These are phyloP conservation scores for Fonsecaea multimorphosa DNA, from an alignment of 2,329 filamentous ascomycete species.

Conservation along the genomic window DNA sequence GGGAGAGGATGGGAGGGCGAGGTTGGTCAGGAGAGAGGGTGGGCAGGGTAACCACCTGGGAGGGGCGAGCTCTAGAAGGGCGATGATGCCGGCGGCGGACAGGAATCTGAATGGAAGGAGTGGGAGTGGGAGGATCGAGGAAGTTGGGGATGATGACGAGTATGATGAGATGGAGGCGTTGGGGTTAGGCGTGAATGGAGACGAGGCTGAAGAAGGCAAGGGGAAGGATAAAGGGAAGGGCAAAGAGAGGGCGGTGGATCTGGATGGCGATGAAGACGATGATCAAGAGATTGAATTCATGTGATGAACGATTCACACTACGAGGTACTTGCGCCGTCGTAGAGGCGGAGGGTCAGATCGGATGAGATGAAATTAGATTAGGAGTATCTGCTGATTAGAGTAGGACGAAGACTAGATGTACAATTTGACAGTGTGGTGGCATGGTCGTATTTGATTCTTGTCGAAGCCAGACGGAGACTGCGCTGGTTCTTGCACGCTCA, in stretches of 20 bases:
- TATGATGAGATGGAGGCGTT: slow-evolving; percentile 12
- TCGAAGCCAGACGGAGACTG: no score
- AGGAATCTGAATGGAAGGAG: not conserved
- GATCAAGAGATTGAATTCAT: slow-evolving; percentile 29
- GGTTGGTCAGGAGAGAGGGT: slow-evolving; percentile 11
- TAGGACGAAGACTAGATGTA: not conserved
- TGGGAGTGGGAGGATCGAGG: slow-evolving; percentile 4
- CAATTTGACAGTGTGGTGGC: no score
- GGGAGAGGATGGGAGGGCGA: slow-evolving; percentile 49
- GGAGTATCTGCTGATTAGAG: not conserved
- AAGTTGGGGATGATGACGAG: slow-evolving; percentile 8
- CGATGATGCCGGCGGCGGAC: not conserved
- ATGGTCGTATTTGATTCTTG: no score
- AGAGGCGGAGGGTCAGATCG: no score
- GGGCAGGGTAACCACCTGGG: not conserved
- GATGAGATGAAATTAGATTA: not conserved
- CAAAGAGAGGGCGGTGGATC: slow-evolving; percentile 14
- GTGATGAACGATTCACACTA: slow-evolving; percentile 21
- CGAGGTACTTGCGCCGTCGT: not conserved
- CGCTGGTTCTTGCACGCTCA: no score
- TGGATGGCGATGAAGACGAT: slow-evolving; percentile 3
- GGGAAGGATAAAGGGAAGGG: slow-evolving; percentile 26
- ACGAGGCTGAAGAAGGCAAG: slow-evolving; percentile 7
- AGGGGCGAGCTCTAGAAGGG: no score
- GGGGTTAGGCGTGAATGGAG: slow-evolving; percentile 3